Base-by-base conservation (phyloP, 2,329 filamentous ascomycete genomes). In the Exophiala phaeomuriformis region DNA sequence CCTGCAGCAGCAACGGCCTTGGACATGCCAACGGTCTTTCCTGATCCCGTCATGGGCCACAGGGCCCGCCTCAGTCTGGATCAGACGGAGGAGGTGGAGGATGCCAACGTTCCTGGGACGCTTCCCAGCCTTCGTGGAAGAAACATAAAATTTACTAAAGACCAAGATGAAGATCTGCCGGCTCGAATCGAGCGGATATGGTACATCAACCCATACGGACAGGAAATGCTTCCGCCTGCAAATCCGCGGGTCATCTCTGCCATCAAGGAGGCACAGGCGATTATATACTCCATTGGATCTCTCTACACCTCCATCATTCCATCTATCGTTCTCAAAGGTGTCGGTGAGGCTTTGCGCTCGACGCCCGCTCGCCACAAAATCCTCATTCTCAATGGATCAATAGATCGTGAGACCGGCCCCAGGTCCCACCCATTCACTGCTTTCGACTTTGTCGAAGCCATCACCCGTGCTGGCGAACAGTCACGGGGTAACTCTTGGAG, bases 181-280 rank as follows among this genome's bases (percentile, higher is more conserved):
- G 78, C 85, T 0, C 79, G 88, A 30, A 95, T 97, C 62, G 77
- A 84, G 51, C 75, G 90, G 2, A 78, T 97, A 32, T 97, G 90
- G 89, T 97, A 97, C 73, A 97, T 97, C 72, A 97, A 96, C 65
- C 91, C 91, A 0, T 97, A 96, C 68, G 91, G 91, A n/a, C 89
- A 96, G 67, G 90, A 96, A 69, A 96, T 97, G 61, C 82, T 84
- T 12, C 87, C 90, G 0, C 79, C 84, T 0, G 86, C 89, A 1
- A 97, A 95, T 64, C 84, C 89, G 0, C 83, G 88, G 47, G 88
- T 91, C 0, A 64, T 95, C 0, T 78, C 82, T 5, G 82, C 88
- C 0, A 68, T 97, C 1, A 72, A 74, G 10, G 71, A 73, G 1
- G 79, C 86, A 0, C 78, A 82, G 52, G 84, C 82, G 1, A 77